phyloP scores from a whole-genome alignment of 2,329 filamentous ascomycete genomes.

The Aspergillus sp. region DNA sequence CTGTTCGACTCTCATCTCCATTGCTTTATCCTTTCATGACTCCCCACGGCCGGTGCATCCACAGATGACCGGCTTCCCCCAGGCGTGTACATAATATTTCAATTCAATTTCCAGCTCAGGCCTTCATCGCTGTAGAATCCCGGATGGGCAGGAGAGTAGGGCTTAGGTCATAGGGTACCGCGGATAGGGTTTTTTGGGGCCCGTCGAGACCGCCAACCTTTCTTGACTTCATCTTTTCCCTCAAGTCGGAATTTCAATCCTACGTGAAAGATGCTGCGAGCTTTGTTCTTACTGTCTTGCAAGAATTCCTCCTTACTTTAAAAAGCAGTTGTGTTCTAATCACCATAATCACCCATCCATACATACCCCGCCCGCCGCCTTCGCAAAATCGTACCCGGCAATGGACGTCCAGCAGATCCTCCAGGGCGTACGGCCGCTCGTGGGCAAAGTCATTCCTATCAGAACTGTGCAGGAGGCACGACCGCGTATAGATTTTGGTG shows the following conservation, averaged over 20 bases:
- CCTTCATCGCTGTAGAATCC: background rate
- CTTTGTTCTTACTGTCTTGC: background rate
- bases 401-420: conserved; percentile 27
- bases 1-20: background rate
- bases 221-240: background rate
- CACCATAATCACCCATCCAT: background rate
- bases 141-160: conserved; percentile 11
- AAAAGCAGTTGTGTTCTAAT: background rate
- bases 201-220: background rate
- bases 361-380: background rate
- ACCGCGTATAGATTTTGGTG: conserved; percentile 43
- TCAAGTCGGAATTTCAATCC: background rate
- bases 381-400: background rate
- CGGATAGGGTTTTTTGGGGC: conserved; percentile 7
- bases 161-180: conserved; percentile 27
- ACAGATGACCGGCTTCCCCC: conserved; percentile 5
- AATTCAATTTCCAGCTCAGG: background rate
- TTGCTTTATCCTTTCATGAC: background rate
- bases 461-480: conserved; percentile 46
- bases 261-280: background rate
- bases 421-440: conserved; percentile 28
- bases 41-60: background rate
- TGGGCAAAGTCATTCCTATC: conserved; percentile 39
- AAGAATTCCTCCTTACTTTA: background rate
- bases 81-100: background rate